A percentile compares a stretch with the other conserved stretches of the same genome.
These are phyloP conservation scores for Colletotrichum sidae DNA, from an alignment of 2,329 filamentous ascomycete species.

Conservation along the genomic window DNA sequence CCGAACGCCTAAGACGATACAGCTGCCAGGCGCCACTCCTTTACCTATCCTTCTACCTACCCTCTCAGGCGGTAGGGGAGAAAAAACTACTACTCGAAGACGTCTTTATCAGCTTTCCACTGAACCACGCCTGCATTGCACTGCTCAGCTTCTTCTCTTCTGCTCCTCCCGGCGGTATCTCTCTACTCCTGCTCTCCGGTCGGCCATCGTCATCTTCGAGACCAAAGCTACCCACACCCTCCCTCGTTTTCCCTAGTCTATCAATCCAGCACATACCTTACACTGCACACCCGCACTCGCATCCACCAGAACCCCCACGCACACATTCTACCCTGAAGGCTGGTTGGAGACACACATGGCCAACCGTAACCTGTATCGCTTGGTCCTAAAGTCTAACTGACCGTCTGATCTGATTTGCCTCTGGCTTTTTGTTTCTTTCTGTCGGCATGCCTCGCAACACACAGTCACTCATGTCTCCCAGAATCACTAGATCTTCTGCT, in stretches of 20 bases:
- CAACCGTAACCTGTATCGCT: conserved; percentile 17
- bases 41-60: conserved; percentile 3
- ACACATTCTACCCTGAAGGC: conserved; percentile 10
- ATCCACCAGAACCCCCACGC: conserved; percentile 1
- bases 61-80: not conserved
- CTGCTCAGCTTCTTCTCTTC: conserved; percentile 18
- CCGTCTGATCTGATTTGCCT: conserved; percentile 18
- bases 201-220: conserved; percentile 10
- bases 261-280: conserved; percentile 34
- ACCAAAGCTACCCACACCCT: conserved; percentile 21
- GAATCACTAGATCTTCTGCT: conserved; percentile 95
- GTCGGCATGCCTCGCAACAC: conserved; percentile 37
- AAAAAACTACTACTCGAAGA: conserved; percentile 43
- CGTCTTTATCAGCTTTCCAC: conserved; percentile 27
- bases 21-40: conserved; percentile 24
- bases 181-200: conserved; percentile 11
- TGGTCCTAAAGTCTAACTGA: conserved; percentile 1
- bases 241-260: conserved; percentile 8
- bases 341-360: conserved; percentile 28
- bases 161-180: conserved; percentile 18
- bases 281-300: conserved; percentile 35
- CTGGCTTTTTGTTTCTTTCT: conserved; percentile 32
- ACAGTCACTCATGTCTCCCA: conserved; percentile 88
- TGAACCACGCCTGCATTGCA: conserved; percentile 32
- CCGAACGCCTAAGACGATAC: not conserved